phyloP scores from a whole-genome alignment of 1,139 yeast genomes.

The Diutina rugosa region DNA sequence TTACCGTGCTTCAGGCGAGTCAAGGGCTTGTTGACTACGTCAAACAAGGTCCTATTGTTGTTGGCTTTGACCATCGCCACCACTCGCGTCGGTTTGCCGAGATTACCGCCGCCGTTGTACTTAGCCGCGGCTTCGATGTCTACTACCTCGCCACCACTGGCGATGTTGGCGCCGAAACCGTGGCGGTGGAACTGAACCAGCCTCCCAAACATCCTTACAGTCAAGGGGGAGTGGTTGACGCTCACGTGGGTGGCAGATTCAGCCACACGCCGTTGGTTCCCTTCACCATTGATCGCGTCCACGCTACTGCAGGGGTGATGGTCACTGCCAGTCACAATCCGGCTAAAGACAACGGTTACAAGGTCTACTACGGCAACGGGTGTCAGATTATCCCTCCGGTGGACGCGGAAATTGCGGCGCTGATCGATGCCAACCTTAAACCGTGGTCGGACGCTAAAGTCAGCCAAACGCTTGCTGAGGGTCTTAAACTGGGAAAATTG shows the following conservation, averaged over 20 bases:
- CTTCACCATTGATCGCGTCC: constrained; percentile 52
- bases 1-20: constrained; percentile 82
- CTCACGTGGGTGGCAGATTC: constrained; percentile 8
- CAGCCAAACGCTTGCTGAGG: constrained; percentile 11
- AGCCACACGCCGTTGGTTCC: constrained; percentile 94
- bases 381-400: constrained; percentile 95
- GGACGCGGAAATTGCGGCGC: constrained; percentile 56
- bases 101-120: constrained; percentile 63
- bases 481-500: constrained; percentile 12
- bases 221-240: constrained; percentile 1
- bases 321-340: constrained; percentile 96
- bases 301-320: constrained; percentile 82
- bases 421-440: constrained; percentile 44
- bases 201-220: background rate
- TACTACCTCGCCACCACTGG: constrained; percentile 38
- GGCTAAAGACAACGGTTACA: constrained; percentile 85
- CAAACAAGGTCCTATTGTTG: constrained; percentile 30
- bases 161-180: constrained; percentile 16
- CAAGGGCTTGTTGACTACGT: constrained; percentile 76
- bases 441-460: constrained; percentile 37
- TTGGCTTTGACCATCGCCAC: constrained; percentile 88
- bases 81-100: constrained; percentile 73
- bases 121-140: constrained; percentile 56
- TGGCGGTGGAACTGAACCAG: constrained; percentile 8
- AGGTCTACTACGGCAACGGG: constrained; percentile 87